Evolutionary conservation across 805 yeast genomes (phyloP), one percentile per base, ranked within the genome.

Genomic region (Teunomyces barrocoloradensis): DNA sequence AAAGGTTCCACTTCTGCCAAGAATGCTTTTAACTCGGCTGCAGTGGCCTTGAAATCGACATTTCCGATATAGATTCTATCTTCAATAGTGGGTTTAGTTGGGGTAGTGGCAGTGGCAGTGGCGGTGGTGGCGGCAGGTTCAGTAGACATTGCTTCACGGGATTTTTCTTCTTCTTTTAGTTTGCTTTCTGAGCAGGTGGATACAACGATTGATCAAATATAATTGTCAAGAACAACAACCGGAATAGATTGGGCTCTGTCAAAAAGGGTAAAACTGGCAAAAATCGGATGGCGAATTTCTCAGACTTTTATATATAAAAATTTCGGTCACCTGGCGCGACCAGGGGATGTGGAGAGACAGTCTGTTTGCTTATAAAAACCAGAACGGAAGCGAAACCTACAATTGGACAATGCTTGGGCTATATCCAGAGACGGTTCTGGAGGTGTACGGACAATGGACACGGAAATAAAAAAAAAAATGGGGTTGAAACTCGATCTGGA

Each of bases 1-100:
- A 69, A 71, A 58, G 76, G 74, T 4, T 63, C 61, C 50, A 74
- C 76, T 18, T 74, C 82, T 45, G 64, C 63, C 58, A 82, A 81
- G 54, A 78, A 72, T 37, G 69, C 75, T 45, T 71, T 71, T 50
- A 82, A 61, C 38, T 71, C 76, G 20, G 66, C 72, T 50, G 68
- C 73, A 37, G 70, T 68, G 49, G 75, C 72, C 49, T 63, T 64
- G 59, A 61, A 73, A 54, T 73, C 73, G 43, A 73, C 68, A 50
- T 73, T 73, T 23, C 77, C 76, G 43, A 73, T 61, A 58, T 70
- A 73, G 52, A 73, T 63, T 67, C 78, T 74, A 42, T 73, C 71
- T 48, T 74, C 78, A 51, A 75, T 68, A 48, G 66, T 53, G 41
- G 61, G 58, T 46, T 64, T 60, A 43, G 28, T 28, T 33, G 50